Percentiles rank a stretch among this genome's conserved stretches.
Evolutionary conservation across 805 yeast species (phyloP).

Genomic region (Tanozyma kutaoensis): DNA sequence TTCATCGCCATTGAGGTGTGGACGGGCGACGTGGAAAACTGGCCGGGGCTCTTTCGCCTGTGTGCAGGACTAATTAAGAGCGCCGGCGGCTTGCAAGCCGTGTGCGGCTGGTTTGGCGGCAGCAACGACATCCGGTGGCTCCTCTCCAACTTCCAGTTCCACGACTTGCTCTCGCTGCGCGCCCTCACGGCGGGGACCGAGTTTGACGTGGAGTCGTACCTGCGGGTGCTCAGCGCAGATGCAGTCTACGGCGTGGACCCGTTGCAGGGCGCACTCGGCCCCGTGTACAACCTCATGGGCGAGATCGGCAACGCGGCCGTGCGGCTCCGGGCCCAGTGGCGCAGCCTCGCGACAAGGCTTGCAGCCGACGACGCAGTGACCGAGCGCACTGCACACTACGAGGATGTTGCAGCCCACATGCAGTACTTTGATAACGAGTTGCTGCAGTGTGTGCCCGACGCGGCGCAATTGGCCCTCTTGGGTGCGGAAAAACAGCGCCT

Average conservation of each 20-base stretch:
- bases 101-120: slow-evolving; percentile 3
- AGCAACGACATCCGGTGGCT: slow-evolving; percentile 10
- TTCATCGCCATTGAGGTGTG: slow-evolving; percentile 10
- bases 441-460: slow-evolving; percentile 3
- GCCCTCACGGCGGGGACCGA: slow-evolving; percentile 7
- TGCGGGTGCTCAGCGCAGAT: slow-evolving; percentile 4
- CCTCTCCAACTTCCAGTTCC: slow-evolving; percentile 9
- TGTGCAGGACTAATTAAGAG: slow-evolving; percentile 5
- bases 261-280: slow-evolving; percentile 6
- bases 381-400: slow-evolving; percentile 3
- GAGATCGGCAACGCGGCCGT: slow-evolving; percentile 5
- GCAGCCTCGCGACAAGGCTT: not conserved
- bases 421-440: slow-evolving; percentile 1
- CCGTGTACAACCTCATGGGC: slow-evolving; percentile 6
- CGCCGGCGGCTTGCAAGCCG: slow-evolving; percentile 6
- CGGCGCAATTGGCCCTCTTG: slow-evolving; percentile 3
- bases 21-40: slow-evolving; percentile 9
- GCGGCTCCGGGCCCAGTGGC: slow-evolving; percentile 3
- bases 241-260: slow-evolving; percentile 8
- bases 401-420: slow-evolving; percentile 1
- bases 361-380: slow-evolving; percentile 1
- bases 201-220: slow-evolving; percentile 6
- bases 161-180: slow-evolving; percentile 8
- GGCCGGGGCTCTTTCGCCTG: slow-evolving; percentile 7
- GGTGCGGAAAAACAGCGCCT: too few relatives aligned